Evolutionary conservation across 2,329 filamentous ascomycete genomes (phyloP), one percentile per base, ranked within the genome.

Genomic region (Aspergillus thermomutatus): DNA sequence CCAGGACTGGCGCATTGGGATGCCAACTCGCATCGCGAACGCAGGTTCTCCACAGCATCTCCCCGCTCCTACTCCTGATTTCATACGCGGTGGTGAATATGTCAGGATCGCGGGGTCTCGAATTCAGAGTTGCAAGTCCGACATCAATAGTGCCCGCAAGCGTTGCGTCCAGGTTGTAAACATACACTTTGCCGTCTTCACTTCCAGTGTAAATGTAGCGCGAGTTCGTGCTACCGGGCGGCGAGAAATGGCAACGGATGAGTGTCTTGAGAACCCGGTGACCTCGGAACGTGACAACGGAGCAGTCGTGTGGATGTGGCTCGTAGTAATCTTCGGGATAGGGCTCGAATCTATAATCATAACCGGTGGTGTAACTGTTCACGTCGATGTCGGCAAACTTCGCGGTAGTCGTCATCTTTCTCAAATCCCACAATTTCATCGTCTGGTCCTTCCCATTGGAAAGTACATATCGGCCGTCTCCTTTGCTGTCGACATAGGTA

Each of bases 391-490:
- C 72, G 58, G 84, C 82, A 67, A 79, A 74, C 72, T 76, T 72
- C 34, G 87, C 82, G 0, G 88, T 88, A 4, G 86, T 86, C 80
- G 94, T 90, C 82, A 92, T 93, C 81, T 90, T 95, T 52, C 93
- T 83, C 55, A 97, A 72, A 72, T 99, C 94, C 94, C 94, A 99
- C 0, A 99, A 82, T 75, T 97, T 97, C 85, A 96, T 96, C 45
- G 88, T 93, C 73, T 97, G 94, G 69, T 99, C 94, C 71, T 97
- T 99, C 60, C 87, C 91, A 67, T 99, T 99, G 63, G 88, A 92
- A 26, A 99, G 83, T 8, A 97, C 89, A 72, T 97, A 97, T 55
- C 93, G 84, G 2, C 87, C 86, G 67, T 96, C 91, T 43, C 90
- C 91, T 81, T 97, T 93, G 74, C 89, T 93, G 69, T 87, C 85